Base-by-base conservation (phyloP, 2,329 filamentous ascomycete species). In the Graphium sp. region DNA sequence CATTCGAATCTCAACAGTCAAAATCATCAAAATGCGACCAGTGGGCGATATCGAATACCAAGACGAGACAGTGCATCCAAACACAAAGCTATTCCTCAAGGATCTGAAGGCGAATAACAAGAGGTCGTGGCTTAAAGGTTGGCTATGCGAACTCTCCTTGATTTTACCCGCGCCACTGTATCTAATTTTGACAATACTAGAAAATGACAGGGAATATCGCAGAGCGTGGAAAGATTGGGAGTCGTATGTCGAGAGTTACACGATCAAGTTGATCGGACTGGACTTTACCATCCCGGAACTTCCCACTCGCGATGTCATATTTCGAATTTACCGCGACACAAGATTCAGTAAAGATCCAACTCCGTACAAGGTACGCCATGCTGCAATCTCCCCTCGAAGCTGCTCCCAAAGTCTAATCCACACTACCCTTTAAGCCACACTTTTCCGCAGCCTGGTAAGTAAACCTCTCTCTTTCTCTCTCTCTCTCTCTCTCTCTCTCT, bases 201-300 rank as follows among this genome's bases (percentile, higher is more conserved):
- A 72, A 42, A 70, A 89, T 47, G 82, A 92, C 48, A 62, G 64
- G 24, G 79, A 91, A 41, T 92, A 80, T 47, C 68, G 84, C 34
- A 63, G 73, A 31, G 70, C 83, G 1, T 66, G 84, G 33, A 75
- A 77, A 34, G 83, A 93, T 47, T 93, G 81, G 64, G 70, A 81
- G 26, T 67, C 70, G 2, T 93, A 85, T 42, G 68, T 89, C 20
- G 75, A 80, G 39, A 59, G 59, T 7, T 58, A 89, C 22, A 80
- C 77, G 1, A 61, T 75, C 34, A 75, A 71, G 35, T 62, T 93
- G 30, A 66, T 67, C 13, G 70, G 75, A 33, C 61, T 65, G 22
- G 85, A 94, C 46, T 70, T 77, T 31, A 91, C 83, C 1, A 70
- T 93, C 23, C 85, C 85, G 1, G 83, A 93, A 41, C 56, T 93